A percentile compares a stretch with the other conserved stretches of the same genome.
Conservation (phyloP, 768 basidiomycete genomes). For the Favolaschia claudopus region DNA sequence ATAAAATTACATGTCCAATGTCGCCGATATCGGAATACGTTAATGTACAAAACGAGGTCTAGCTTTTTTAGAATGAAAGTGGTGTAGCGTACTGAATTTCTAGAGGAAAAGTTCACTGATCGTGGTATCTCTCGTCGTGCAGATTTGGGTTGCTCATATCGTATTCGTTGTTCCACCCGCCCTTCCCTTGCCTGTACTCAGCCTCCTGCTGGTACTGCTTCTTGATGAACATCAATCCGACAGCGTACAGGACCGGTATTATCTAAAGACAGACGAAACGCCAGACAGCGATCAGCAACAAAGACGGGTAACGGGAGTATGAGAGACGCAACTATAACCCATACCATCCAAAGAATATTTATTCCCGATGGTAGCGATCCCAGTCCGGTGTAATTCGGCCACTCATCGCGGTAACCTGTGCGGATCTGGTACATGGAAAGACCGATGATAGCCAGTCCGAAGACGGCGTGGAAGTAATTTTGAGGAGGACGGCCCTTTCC, state of each 20-base stretch:
- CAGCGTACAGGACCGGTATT: slow-evolving; percentile 51
- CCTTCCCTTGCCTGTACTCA: slow-evolving; percentile 25
- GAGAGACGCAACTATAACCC: slow-evolving; percentile 52
- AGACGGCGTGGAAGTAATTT: slow-evolving; percentile 64
- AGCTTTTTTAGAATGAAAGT: background rate
- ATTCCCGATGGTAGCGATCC: slow-evolving; percentile 43
- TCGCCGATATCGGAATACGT: no score
- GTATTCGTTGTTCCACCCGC: background rate
- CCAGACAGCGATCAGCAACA: background rate
- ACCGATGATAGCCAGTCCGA: slow-evolving; percentile 59
- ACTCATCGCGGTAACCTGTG: slow-evolving; percentile 56
- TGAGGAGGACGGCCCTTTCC: slow-evolving; percentile 51
- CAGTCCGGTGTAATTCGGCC: slow-evolving; percentile 54
- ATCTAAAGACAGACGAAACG: slow-evolving; percentile 36
- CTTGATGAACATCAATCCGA: slow-evolving; percentile 52
- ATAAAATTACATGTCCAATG: background rate
- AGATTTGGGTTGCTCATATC: background rate
- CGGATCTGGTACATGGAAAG: slow-evolving; percentile 59
- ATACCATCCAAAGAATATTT: slow-evolving; percentile 53
- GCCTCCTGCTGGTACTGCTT: slow-evolving; percentile 57
- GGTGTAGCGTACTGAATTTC: no score
- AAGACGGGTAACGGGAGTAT: background rate
- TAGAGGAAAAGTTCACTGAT: background rate
- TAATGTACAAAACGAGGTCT: background rate
- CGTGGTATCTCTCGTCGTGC: background rate